Base-by-base conservation (phyloP, 345 rosid genomes). In the Trapa incisa region DNA sequence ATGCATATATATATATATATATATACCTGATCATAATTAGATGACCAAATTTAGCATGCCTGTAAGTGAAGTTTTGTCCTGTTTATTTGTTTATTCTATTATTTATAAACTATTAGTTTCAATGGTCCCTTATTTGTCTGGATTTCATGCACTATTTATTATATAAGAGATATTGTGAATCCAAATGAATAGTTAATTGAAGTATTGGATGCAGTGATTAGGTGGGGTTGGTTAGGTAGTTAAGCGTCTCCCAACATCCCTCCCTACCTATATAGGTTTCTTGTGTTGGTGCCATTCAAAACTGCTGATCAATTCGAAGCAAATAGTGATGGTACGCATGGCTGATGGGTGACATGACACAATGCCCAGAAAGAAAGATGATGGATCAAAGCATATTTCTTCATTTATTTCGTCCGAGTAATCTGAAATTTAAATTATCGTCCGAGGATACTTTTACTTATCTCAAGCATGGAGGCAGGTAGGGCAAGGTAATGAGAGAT, bases 21-120 rank as follows among this genome's bases (percentile, higher is more conserved):
- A 42, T 16, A 22, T 2, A 11, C 35, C 68, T 57, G 64, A 65
- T 72, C 61, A 38, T 67, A 45, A 70, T 77, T 68, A 74, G 86
- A 80, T 82, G 64, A 80, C 79, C 86, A 76, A 82, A 76, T 78
- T 22, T 74, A 70, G 38, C 67, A 45, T 17, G 52, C 33, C 32
- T 37, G 7, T 15, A 41, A 41, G 36, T 37, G 37, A 45, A 15
- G 1, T 64, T 17, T 64, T 16, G 42, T 16, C 42, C 33, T 39
- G 47, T 38, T 64, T 2, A 5, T 16, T 50, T 5, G 5, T 50
- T 4, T 50, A 15, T 0, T 15, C 6, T 16, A 50, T 50, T 50
- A 50, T 60, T 33, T 32, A 60, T 22, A 22, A 22, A 22, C 29
- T 22, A 22, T 22, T 22, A 22, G 29, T 22, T 22, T 22, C 29